Evolutionary conservation across 306 rosid genomes (phyloP).

Genomic region (Morella rubra): DNA sequence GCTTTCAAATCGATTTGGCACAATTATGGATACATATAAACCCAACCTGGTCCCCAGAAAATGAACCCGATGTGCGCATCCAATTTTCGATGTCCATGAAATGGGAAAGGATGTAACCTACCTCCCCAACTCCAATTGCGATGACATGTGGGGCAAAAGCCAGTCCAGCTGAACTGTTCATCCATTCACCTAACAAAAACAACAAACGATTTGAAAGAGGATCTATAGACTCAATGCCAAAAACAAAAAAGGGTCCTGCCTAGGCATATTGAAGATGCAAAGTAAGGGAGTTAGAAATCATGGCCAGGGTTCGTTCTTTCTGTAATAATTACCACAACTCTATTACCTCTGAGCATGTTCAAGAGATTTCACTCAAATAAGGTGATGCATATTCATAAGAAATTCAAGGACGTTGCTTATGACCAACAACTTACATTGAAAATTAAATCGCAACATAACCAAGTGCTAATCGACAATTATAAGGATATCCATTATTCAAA

Average conservation of each 20-base stretch:
- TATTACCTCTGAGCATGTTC: conserved; percentile 13
- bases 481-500: neutral
- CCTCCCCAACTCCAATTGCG: conserved; percentile 78
- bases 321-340: neutral
- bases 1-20: neutral
- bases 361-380: conserved; percentile 12
- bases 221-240: conserved; percentile 14
- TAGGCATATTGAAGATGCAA: too few relatives aligned
- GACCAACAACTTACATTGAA: neutral
- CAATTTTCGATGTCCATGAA: conserved; percentile 6
- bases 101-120: conserved; percentile 32
- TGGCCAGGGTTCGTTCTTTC: neutral
- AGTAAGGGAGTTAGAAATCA: neutral
- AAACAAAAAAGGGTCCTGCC: neutral
- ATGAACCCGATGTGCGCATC: conserved; percentile 1
- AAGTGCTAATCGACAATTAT: conserved; percentile 5
- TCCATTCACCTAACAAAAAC: conserved; percentile 82
- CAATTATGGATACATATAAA: neutral
- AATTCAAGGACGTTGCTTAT: neutral
- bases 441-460: conserved; percentile 8
- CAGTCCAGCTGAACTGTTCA: conserved; percentile 90
- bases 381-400: neutral
- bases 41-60: neutral
- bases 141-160: conserved; percentile 97
- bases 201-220: conserved; percentile 14